Evolutionary conservation across 495 filamentous ascomycete species (phyloP).

Genomic region (Xylona heveae): DNA sequence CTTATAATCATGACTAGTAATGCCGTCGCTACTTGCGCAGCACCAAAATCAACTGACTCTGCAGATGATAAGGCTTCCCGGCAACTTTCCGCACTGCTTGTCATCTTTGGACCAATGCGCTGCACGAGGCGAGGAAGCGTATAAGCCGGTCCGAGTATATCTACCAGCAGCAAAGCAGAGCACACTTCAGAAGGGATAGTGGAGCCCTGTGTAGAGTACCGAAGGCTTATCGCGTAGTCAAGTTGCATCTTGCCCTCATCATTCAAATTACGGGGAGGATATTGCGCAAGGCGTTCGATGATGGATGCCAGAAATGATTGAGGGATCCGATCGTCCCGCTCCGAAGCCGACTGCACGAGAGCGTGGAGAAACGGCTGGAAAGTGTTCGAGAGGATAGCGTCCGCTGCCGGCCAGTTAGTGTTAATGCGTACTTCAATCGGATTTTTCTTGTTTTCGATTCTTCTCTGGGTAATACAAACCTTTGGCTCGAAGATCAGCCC

Average conservation of each 20-base stretch:
- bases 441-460: too few relatives aligned
- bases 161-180: conserved; percentile 50
- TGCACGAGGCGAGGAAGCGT: conserved; percentile 60
- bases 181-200: conserved; percentile 49
- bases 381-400: conserved; percentile 58
- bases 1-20: conserved; percentile 66
- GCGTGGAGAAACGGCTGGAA: conserved; percentile 52
- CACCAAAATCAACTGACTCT: conserved; percentile 45
- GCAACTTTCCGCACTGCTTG: conserved; percentile 28
- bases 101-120: conserved; percentile 41
- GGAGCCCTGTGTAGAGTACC: conserved; percentile 38
- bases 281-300: conserved; percentile 60
- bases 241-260: conserved; percentile 50
- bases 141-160: conserved; percentile 41
- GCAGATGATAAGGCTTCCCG: conserved; percentile 41
- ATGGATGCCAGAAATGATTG: conserved; percentile 49
- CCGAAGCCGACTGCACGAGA: conserved; percentile 30
- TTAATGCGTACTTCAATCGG: not conserved
- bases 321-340: conserved; percentile 37
- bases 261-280: conserved; percentile 63
- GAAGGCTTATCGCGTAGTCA: conserved; percentile 38
- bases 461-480: conserved; percentile 25
- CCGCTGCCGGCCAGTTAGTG: conserved; percentile 33
- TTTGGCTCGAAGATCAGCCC: conserved; percentile 68
- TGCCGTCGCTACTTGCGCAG: conserved; percentile 62